These are phyloP conservation scores for Sugiyamaella boreocaroliniensis DNA, from an alignment of 805 yeast genomes.

Conservation along the genomic window DNA sequence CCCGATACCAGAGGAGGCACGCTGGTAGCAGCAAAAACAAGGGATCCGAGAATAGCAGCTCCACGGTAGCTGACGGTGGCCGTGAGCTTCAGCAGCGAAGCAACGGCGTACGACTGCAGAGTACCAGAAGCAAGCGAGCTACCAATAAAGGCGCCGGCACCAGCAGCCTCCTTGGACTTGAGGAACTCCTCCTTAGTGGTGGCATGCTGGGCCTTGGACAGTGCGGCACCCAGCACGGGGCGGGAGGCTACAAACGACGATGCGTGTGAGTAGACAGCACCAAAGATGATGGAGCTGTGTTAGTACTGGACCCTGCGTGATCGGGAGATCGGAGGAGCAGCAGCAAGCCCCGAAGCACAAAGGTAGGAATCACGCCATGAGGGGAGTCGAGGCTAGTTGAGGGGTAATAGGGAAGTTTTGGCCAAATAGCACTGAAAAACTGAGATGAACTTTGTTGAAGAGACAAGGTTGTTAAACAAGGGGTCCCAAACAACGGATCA, in stretches of 20 bases:
- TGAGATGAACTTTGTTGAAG: not conserved
- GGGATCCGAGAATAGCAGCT: conserved; percentile 34
- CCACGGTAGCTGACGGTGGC: conserved; percentile 35
- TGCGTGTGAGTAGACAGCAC: conserved; percentile 34
- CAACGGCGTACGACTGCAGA: conserved; percentile 37
- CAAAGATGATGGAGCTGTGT: conserved; percentile 33
- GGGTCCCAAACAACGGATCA: no score
- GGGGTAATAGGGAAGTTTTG: no score
- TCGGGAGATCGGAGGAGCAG: no score
- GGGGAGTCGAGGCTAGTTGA: no score
- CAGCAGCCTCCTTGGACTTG: conserved; percentile 33
- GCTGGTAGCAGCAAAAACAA: conserved; percentile 33
- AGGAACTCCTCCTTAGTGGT: conserved; percentile 32
- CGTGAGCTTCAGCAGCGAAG: conserved; percentile 34
- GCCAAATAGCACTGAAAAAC: no score
- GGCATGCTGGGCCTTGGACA: conserved; percentile 30
- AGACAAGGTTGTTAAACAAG: not conserved
- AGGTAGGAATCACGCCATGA: no score
- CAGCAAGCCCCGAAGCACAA: no score
- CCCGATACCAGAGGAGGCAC: conserved; percentile 31
- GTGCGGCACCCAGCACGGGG: conserved; percentile 37
- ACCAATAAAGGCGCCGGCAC: conserved; percentile 31
- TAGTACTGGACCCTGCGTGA: not conserved
- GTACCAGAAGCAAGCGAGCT: conserved; percentile 32
- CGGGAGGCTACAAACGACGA: conserved; percentile 30